Conservation (phyloP, 371 early-diverging fungal genomes). For the Mucor velutinosus region DNA sequence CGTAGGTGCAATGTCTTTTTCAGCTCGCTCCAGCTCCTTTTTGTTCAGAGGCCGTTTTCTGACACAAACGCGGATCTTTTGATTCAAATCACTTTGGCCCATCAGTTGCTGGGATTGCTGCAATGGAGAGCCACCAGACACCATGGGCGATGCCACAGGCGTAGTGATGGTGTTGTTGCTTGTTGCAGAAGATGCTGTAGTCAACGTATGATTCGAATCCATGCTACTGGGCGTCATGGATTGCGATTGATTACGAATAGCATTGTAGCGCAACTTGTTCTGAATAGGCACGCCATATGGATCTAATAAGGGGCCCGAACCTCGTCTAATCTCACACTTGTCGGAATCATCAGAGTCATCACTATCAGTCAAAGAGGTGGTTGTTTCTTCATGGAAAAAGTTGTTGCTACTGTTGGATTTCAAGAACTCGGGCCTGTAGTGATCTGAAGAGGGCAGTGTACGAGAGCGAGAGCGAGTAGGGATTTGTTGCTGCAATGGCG, state of each 20-base stretch:
- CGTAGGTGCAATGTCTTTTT: constrained; percentile 79
- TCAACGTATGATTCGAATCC: background rate
- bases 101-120: constrained; percentile 11
- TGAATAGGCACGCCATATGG: constrained; percentile 36
- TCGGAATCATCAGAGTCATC: constrained; percentile 23
- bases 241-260: background rate
- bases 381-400: background rate
- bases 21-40: constrained; percentile 75
- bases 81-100: constrained; percentile 51
- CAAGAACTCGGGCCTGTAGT: constrained; percentile 22
- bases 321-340: constrained; percentile 24
- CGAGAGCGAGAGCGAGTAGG: constrained; percentile 39
- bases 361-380: background rate
- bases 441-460: constrained; percentile 23
- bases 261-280: constrained; percentile 11
- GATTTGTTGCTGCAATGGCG: constrained; percentile 3
- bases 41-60: constrained; percentile 89
- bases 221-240: background rate
- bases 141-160: background rate
- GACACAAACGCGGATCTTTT: constrained; percentile 92
- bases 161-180: background rate
- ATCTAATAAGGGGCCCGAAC: constrained; percentile 36
- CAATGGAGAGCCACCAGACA: background rate
- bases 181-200: background rate
- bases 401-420: constrained; percentile 12